Evolutionary conservation across 2,329 filamentous ascomycete genomes (phyloP), one percentile per base, ranked within the genome.

Genomic region (Stemphylium lycopersici): DNA sequence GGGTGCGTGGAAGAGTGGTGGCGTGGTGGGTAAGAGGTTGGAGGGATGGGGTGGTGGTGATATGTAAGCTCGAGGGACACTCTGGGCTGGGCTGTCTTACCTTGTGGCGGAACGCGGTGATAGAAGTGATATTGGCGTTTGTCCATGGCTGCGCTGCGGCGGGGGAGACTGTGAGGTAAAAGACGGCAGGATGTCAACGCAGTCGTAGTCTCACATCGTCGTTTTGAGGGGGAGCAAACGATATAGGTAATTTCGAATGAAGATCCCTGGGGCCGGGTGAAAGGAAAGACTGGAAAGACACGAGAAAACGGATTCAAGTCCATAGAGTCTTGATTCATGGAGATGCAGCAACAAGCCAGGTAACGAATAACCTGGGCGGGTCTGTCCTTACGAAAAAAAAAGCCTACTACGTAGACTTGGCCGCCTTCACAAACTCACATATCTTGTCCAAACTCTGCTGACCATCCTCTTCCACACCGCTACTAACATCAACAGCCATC

Each of bases 401-500:
- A n/a, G n/a, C n/a, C n/a, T n/a, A 8, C 26, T 51, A 41, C 49
- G 59, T 51, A 13, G 55, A 55, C 56, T 74, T 95, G 0, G 87
- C 90, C 32, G 87, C 86, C 70, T 85, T 83, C 36, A 98, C 81
- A 76, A 99, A 99, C 3, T 83, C 85, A 59, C 81, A 80, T 63
- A 99, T 98, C 79, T 89, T 96, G 15, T 86, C 84, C 52, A 93
- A 67, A 74, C 88, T 90, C 76, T 99, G 95, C 70, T 86, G 80
- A 2, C 92, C 93, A 32, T 86, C 87, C 29, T 70, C 68, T 77
- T 98, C 95, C 2, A 99, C 92, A 0, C 96, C 96, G 69, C 91
- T 96, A 75, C 92, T 96, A 16, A 96, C 91, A 79, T 99, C 95
- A 3, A 99, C 90, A 2, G 89, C 93, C 31, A 92, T 79, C 11